Evolutionary conservation across 345 rosid genomes (phyloP).

Genomic region (Citrus sp.): DNA sequence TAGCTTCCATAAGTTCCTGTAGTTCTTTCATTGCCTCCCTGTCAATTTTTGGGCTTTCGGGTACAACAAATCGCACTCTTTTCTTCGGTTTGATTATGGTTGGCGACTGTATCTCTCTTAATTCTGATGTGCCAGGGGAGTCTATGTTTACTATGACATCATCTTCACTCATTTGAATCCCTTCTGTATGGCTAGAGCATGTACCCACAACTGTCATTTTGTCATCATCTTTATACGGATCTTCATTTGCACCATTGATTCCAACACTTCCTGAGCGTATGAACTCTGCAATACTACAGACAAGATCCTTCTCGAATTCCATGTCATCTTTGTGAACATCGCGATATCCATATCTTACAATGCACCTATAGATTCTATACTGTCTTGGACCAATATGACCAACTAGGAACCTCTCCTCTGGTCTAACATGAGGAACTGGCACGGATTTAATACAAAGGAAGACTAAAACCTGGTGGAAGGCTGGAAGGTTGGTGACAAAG

Average conservation of each 20-base stretch:
- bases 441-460: conserved; percentile 95
- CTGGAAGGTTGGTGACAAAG: conserved; percentile 95
- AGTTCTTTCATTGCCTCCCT: conserved; percentile 57
- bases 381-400: conserved; percentile 80
- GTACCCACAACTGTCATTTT: conserved; percentile 85
- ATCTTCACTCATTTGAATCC: conserved; percentile 55
- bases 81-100: conserved; percentile 42
- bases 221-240: conserved; percentile 36
- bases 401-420: conserved; percentile 78
- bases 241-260: conserved; percentile 18
- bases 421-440: conserved; percentile 89
- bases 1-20: conserved; percentile 71
- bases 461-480: conserved; percentile 89
- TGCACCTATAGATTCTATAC: conserved; percentile 82
- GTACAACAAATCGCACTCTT: conserved; percentile 73
- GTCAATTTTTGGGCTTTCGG: conserved; percentile 67
- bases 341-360: conserved; percentile 85
- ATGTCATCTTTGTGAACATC: conserved; percentile 88
- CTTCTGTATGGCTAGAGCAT: conserved; percentile 54
- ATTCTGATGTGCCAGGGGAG: conserved; percentile 55
- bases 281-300: conserved; percentile 84
- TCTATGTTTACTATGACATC: conserved; percentile 27
- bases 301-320: conserved; percentile 88
- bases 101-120: conserved; percentile 58
- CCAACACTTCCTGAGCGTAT: conserved; percentile 51